These are phyloP conservation scores for Achlya hypogyna DNA, from an alignment of 352 stramenopile species.

Conservation along the genomic window DNA sequence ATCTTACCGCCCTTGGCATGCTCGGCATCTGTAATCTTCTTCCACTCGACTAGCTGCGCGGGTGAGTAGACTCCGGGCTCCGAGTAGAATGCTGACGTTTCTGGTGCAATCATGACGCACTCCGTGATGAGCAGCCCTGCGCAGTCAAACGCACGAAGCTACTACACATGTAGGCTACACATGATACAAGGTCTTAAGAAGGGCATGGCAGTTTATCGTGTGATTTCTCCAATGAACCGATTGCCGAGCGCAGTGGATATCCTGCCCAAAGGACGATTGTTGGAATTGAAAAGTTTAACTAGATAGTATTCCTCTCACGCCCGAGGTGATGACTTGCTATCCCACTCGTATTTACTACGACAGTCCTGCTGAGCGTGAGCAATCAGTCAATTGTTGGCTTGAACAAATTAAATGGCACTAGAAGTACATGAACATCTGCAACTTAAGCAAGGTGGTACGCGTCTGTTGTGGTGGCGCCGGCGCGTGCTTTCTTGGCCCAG, in stretches of 20 bases:
- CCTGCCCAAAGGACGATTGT: too few relatives aligned
- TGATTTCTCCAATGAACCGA: too few relatives aligned
- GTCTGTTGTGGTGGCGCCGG: not conserved
- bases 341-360: too few relatives aligned
- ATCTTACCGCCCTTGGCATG: slow-evolving; percentile 45
- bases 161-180: too few relatives aligned
- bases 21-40: slow-evolving; percentile 31
- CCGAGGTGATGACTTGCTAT: too few relatives aligned
- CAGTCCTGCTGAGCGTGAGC: not conserved
- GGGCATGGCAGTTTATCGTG: too few relatives aligned
- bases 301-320: too few relatives aligned
- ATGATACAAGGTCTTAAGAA: too few relatives aligned
- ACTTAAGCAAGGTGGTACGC: too few relatives aligned
- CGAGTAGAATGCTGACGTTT: not conserved
- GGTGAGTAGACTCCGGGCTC: slow-evolving; percentile 2
- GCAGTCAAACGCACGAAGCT: too few relatives aligned
- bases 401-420: not conserved
- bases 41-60: slow-evolving; percentile 22
- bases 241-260: not conserved
- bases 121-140: slow-evolving; percentile 10
- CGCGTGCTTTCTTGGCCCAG: slow-evolving; percentile 1
- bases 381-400: not conserved
- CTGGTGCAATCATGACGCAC: slow-evolving; percentile 8
- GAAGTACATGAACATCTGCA: too few relatives aligned
- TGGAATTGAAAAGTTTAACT: too few relatives aligned